Evolutionary conservation across 163 green algal species (phyloP).

Genomic region (Scenedesmus sp.): DNA sequence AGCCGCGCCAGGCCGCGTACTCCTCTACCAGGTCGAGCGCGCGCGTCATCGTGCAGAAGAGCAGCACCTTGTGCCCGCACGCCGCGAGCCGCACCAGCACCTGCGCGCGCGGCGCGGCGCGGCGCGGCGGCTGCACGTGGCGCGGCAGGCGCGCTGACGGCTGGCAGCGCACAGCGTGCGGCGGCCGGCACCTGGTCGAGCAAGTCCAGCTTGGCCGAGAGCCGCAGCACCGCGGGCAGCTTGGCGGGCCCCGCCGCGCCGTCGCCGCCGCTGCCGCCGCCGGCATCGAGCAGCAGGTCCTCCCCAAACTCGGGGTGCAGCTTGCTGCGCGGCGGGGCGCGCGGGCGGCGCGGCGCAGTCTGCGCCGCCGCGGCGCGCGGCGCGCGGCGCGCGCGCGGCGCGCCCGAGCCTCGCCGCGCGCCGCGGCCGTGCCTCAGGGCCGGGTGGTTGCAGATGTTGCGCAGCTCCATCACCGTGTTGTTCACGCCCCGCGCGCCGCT

Average conservation of each 20-base stretch:
- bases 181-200: slow-evolving; percentile 71
- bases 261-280: slow-evolving; percentile 18
- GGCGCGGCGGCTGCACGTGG: neutral
- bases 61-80: slow-evolving; percentile 78
- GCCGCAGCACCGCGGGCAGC: slow-evolving; percentile 62
- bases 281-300: slow-evolving; percentile 35
- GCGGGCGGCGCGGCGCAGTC: too few relatives aligned
- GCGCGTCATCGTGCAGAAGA: slow-evolving; percentile 91
- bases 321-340: slow-evolving; percentile 53
- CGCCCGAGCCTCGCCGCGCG: too few relatives aligned
- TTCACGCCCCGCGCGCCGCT: slow-evolving; percentile 52
- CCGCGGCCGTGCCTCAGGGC: slow-evolving; percentile 70
- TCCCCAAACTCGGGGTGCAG: slow-evolving; percentile 70
- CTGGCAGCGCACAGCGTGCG: neutral
- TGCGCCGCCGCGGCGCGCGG: too few relatives aligned
- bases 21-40: slow-evolving; percentile 82
- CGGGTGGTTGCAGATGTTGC: slow-evolving; percentile 90
- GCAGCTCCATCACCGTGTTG: slow-evolving; percentile 89
- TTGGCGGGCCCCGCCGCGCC: too few relatives aligned
- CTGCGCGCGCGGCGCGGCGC: neutral
- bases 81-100: slow-evolving; percentile 72
- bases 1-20: slow-evolving; percentile 57
- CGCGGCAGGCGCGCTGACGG: neutral
- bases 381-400: too few relatives aligned
- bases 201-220: slow-evolving; percentile 85